phyloP scores from a whole-genome alignment of 495 filamentous ascomycete genomes.

The Clavariopsis aquatica region DNA sequence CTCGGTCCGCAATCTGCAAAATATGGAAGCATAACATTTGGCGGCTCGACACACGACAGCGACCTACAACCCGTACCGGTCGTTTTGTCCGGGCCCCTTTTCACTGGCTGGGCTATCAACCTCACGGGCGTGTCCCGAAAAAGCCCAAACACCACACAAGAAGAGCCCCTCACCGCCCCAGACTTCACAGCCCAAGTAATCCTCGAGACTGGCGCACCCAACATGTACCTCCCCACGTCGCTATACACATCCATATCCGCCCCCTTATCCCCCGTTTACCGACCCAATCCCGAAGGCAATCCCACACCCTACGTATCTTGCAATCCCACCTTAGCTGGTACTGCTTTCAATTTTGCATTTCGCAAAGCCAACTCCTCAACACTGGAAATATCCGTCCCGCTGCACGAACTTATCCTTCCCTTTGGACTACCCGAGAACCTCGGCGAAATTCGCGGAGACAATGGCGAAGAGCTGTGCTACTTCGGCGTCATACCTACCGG shows the following conservation, averaged over 20 bases:
- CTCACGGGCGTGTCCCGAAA: background rate
- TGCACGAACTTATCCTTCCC: conserved; percentile 12
- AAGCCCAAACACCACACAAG: background rate
- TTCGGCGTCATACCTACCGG: background rate
- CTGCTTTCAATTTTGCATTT: no score
- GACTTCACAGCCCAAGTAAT: background rate
- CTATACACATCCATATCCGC: background rate
- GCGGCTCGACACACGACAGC: conserved; percentile 1
- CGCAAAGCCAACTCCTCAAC: no score
- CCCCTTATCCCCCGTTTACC: background rate
- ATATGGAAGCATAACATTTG: conserved; percentile 1
- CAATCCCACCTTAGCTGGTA: no score
- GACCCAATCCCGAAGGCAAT: background rate
- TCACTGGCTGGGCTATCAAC: conserved; percentile 12
- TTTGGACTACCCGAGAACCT: conserved; percentile 1
- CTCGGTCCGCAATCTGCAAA: background rate
- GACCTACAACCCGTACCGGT: conserved; percentile 9
- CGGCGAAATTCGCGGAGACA: conserved; percentile 2
- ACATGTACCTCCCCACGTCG: conserved; percentile 7
- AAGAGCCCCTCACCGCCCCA: background rate
- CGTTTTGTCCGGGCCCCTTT: background rate
- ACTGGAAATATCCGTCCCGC: no score
- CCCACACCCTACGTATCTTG: conserved; percentile 5
- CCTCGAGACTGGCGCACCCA: conserved; percentile 11
- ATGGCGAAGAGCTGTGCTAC: conserved; percentile 17